Evolutionary conservation across 805 yeast genomes (phyloP).

Genomic region (Dipodascopsis uninucleata): DNA sequence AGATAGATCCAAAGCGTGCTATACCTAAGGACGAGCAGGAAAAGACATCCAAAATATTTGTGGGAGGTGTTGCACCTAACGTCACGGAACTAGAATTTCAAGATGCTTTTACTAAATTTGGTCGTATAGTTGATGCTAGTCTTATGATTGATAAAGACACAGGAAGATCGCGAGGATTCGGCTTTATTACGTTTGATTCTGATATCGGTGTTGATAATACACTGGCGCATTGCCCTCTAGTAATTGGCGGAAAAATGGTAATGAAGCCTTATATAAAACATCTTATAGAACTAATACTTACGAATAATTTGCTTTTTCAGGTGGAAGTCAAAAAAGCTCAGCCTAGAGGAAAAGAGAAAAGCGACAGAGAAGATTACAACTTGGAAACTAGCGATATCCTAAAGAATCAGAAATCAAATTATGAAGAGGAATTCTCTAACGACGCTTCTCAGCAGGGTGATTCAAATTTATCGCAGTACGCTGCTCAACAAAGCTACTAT

Average conservation of each 20-base stretch:
- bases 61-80: slow-evolving; percentile 93
- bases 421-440: too few species aligned
- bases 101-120: slow-evolving; percentile 80
- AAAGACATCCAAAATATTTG: slow-evolving; percentile 92
- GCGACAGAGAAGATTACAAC: slow-evolving; percentile 9
- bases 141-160: slow-evolving; percentile 96
- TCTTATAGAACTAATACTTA: neutral
- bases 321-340: slow-evolving; percentile 45
- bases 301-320: slow-evolving; percentile 1
- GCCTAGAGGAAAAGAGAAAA: slow-evolving; percentile 36
- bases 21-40: slow-evolving; percentile 97
- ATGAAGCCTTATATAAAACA: neutral
- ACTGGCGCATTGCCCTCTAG: slow-evolving; percentile 73
- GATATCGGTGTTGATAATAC: slow-evolving; percentile 92
- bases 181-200: slow-evolving; percentile 91
- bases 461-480: too few species aligned
- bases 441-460: too few species aligned
- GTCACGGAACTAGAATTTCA: slow-evolving; percentile 89
- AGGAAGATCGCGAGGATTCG: slow-evolving; percentile 95
- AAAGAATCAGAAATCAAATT: too few species aligned
- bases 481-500: too few species aligned
- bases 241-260: slow-evolving; percentile 70
- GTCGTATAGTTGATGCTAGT: slow-evolving; percentile 91
- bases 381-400: too few species aligned
- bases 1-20: slow-evolving; percentile 93